Base-by-base conservation (phyloP, 2,329 filamentous ascomycete genomes). In the Stemphylium beticola region DNA sequence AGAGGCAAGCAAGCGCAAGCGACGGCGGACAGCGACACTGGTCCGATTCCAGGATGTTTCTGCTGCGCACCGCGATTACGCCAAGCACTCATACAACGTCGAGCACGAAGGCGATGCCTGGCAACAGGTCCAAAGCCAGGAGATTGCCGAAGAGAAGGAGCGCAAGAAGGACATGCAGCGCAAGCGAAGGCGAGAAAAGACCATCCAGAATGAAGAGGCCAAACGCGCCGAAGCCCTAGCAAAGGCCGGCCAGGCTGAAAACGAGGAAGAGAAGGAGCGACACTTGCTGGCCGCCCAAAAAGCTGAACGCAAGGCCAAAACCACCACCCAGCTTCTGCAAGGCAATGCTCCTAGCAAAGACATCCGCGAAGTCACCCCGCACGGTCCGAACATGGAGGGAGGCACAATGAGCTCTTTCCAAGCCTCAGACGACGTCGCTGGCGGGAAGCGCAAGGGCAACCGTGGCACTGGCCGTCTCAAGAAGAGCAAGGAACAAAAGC, bases 81-180 rank as follows among this genome's bases (percentile, higher is more conserved):
- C 91, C 34, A 90, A 90, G 67, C 83, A 88, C 48, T 87, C 91
- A 29, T 97, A 91, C 73, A 86, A 91, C 55, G 83, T 89, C 12
- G 80, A 87, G 40, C 87, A 95, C 73, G 93, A 92, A 70, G 85
- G 90, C 15, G 87, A 90, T 36, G 93, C 95, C 1, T 84, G 93
- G 55, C 85, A 90, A 48, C 89, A 96, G 66, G 93, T 98, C 2
- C 90, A 95, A 63, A 89, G 92, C 58, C 91, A 92, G 62, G 93
- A 97, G 74, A 83, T 97, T 7, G 89, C 90, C 57, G 92, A 93
- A 57, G 95, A 99, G 76, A 99, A 99, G 79, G 95, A 99, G 77
- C 91, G 95, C 62, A 99, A 99, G 81, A 99, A 99, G 80, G 95
- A 99, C 72, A 98, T 99, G 92, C 95, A 99, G 75, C 90, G 95